These are phyloP conservation scores for Lipomyces spencermartinsiae DNA, from an alignment of 805 yeast genomes.

Conservation along the genomic window DNA sequence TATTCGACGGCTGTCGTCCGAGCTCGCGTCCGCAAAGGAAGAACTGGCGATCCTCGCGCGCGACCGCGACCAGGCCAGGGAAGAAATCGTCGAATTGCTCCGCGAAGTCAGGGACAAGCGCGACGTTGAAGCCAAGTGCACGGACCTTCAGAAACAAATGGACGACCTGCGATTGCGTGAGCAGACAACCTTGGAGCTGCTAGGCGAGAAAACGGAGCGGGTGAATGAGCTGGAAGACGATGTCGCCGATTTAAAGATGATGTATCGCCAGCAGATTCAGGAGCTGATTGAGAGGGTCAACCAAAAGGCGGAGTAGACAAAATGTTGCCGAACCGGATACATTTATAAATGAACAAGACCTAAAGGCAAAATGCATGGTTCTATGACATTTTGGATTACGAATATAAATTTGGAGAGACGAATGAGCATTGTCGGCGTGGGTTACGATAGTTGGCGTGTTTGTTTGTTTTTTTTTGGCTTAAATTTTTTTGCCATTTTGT, in stretches of 20 bases:
- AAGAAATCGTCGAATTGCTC: constrained; percentile 66
- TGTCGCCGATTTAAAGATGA: constrained; percentile 83
- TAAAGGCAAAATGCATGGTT: not conserved
- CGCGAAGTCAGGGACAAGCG: constrained; percentile 41
- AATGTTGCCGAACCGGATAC: not conserved
- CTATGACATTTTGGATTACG: not conserved
- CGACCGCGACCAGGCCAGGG: constrained; percentile 71
- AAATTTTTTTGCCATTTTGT: not conserved
- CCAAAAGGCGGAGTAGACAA: not conserved
- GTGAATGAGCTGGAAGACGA: constrained; percentile 88
- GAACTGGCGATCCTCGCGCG: constrained; percentile 59
- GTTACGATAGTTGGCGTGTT: no score
- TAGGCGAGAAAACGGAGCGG: constrained; percentile 87
- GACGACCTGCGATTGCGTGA: constrained; percentile 52
- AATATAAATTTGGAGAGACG: not conserved
- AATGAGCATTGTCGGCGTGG: not conserved
- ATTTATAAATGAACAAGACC: not conserved
- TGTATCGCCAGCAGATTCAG: constrained; percentile 83
- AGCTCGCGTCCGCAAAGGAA: constrained; percentile 67
- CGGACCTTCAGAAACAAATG: constrained; percentile 50
- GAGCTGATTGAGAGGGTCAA: constrained; percentile 69
- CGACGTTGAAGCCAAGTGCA: constrained; percentile 53
- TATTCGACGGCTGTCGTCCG: constrained; percentile 80
- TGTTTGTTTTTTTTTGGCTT: not conserved
- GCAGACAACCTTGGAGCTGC: constrained; percentile 65